Base-by-base conservation (phyloP, 2,329 filamentous ascomycete species). In the Sclerotinia minor region DNA sequence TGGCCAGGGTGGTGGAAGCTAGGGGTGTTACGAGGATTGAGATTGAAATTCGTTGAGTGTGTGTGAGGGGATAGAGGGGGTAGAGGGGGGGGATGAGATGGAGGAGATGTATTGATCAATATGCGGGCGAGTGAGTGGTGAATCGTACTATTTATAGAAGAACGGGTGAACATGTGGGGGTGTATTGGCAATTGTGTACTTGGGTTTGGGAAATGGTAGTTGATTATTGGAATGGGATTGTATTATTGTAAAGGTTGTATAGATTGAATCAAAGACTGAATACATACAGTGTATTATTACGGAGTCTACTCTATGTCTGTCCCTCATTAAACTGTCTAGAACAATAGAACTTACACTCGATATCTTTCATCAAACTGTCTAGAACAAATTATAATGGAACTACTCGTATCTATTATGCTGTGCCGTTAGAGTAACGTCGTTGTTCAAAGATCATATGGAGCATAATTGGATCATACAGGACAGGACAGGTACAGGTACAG, bases 1-100 rank as follows among this genome's bases (percentile, higher is more conserved):
- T 79, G 52, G 45, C 59, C n/a, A 63, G 45, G 3, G 76, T 79
- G 19, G 78, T 79, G 69, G 76, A 79, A 63, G 64, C 78, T 29
- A 76, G 72, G 35, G 47, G 64, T 8, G 50, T 61, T 19, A 50
- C 67, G 26, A 60, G 57, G 49, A 67, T 68, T 58, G 66, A 64
- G n/a, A 64, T 60, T 61, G 59, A 54, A 29, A 65, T 63, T 69
- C 29, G 44, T 61, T 64, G 26, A 68, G 1, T 13, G 4, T 9
- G 15, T 15, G n/a, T n/a, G n/a, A n/a, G n/a, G n/a, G n/a, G 38
- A 4, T 4, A 41, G 5, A 3, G 38, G 38, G 38, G 38, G 38
- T 13, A 38, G 38, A 15, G 38, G 38, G 38, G 38, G 38, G 38
- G 15, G 1, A 41, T 41, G 38, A 4, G 38, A 41, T 41, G 38